A percentile compares a stretch with the other conserved stretches of the same genome.
Conservation (phyloP, 1,284 basidiomycete species). For the Heterobasidion parviporum region DNA sequence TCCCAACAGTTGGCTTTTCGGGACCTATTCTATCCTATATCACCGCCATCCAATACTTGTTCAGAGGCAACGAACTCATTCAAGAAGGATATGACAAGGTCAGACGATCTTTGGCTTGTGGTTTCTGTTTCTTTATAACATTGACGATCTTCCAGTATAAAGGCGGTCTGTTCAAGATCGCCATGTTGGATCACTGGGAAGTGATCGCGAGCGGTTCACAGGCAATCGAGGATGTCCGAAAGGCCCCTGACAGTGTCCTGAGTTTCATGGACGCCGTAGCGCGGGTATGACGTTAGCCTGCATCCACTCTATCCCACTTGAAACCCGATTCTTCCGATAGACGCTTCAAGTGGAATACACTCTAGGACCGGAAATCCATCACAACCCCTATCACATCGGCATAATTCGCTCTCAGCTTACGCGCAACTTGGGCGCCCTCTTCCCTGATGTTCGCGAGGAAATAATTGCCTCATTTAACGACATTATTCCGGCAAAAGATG, state of each 20-base stretch:
- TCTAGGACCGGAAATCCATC: conserved; percentile 1
- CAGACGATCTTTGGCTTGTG: not conserved
- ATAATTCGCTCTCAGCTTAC: conserved; percentile 25
- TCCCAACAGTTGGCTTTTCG: conserved; percentile 8
- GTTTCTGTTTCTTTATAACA: not conserved
- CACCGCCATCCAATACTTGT: conserved; percentile 12
- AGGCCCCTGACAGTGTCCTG: conserved; percentile 25
- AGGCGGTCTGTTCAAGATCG: conserved; percentile 25
- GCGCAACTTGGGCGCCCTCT: conserved; percentile 20
- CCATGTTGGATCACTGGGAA: conserved; percentile 21
- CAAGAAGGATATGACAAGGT: conserved; percentile 23
- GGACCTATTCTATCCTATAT: conserved; percentile 13
- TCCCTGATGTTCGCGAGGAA: conserved; percentile 26
- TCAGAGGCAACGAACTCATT: conserved; percentile 13
- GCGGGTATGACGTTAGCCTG: conserved; percentile 51
- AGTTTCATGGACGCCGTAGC: conserved; percentile 89
- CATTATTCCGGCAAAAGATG: conserved; percentile 13
- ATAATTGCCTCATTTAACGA: conserved; percentile 24
- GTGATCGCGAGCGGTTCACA: conserved; percentile 22
- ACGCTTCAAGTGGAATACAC: conserved; percentile 4
- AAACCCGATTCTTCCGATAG: not conserved
- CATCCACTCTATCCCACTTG: not conserved
- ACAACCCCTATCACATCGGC: conserved; percentile 22
- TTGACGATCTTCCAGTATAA: conserved; percentile 15
- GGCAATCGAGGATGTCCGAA: conserved; percentile 25